Conservation (phyloP, 1,139 yeast genomes). For the Taphrina flavorubra region DNA sequence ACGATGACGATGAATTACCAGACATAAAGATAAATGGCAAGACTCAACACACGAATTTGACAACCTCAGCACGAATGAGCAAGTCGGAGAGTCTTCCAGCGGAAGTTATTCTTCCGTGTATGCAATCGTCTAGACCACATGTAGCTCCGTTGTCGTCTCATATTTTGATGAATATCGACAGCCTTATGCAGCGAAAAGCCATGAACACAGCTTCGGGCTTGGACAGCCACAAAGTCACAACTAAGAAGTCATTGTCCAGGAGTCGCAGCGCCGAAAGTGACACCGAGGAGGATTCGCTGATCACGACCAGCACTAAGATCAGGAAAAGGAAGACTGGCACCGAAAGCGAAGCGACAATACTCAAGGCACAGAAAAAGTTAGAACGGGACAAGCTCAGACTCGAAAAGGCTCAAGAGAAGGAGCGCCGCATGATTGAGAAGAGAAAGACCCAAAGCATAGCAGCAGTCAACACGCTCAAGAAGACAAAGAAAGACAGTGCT, state of each 20-base stretch:
- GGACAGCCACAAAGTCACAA: neutral
- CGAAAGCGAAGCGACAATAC: neutral
- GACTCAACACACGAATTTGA: neutral
- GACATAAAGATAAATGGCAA: neutral
- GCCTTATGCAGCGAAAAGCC: neutral
- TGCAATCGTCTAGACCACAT: neutral
- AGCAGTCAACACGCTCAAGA: slow-evolving; percentile 44
- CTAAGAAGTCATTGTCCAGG: slow-evolving; percentile 8
- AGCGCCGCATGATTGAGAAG: slow-evolving; percentile 33
- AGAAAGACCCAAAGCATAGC: slow-evolving; percentile 39
- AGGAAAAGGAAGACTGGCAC: neutral
- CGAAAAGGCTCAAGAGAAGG: slow-evolving; percentile 32
- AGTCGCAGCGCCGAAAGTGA: slow-evolving; percentile 1
- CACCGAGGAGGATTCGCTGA: neutral
- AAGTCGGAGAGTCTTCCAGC: neutral
- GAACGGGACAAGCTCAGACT: slow-evolving; percentile 39
- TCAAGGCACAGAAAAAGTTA: slow-evolving; percentile 19
- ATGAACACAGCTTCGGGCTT: neutral
- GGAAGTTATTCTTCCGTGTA: neutral
- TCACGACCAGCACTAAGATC: neutral
- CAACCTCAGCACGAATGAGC: neutral
- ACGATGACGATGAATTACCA: slow-evolving; percentile 13
- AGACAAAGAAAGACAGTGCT: slow-evolving; percentile 44
- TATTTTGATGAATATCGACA: slow-evolving; percentile 6
- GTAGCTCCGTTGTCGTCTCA: slow-evolving; percentile 10